Base-by-base conservation (phyloP, 2,329 filamentous ascomycete genomes). In the Apiospora marii region DNA sequence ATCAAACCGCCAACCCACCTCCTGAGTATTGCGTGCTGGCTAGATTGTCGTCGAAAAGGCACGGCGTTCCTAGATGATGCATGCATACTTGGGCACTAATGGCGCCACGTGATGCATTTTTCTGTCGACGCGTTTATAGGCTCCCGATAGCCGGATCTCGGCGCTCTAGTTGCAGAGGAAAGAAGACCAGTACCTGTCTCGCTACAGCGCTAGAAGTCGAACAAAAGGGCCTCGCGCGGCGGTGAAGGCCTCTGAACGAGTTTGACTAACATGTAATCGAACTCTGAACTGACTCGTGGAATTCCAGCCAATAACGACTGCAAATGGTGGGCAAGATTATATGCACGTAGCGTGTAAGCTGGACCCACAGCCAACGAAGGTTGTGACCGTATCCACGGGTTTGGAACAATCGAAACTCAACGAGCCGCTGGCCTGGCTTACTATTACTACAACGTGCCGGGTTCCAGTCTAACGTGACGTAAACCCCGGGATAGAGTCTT, bases 391-490 rank as follows among this genome's bases (percentile, higher is more conserved):
- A 70, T 53, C 68, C 68, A 70, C 48, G 48, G 68, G 10, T 70
- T 41, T 70, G 68, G 68, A 58, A 70, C 68, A 70, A 70, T 41
- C 68, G 68, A 70, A 70, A 53, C 68, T 70, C 68, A 69, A 69
- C 44, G 43, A 46, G 44, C 44, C 67, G 67, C 67, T 49, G 67
- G 13, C 24, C 67, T 49, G 67, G n/a, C 24, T 34, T 19, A 8
- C 30, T 37, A 37, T 7, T 27, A 16, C 12, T 37, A 61, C 67
- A 44, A 27, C 67, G 6, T 34, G 44, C 27, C 67, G 67, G 48
- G 16, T 13, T 37, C 67, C 7, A 46, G 43, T 46, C 44, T 69
- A 34, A 37, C 27, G 44, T 48, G 44, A 49, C 27, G 67, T 48
- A 68, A 68, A 68, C 67, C 44, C 67, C 64, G 16, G 43, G 19